A percentile compares a stretch with the other conserved stretches of the same genome.
These are phyloP conservation scores for Dacryopinax spathularia DNA, from an alignment of 768 basidiomycete genomes.

Conservation along the genomic window DNA sequence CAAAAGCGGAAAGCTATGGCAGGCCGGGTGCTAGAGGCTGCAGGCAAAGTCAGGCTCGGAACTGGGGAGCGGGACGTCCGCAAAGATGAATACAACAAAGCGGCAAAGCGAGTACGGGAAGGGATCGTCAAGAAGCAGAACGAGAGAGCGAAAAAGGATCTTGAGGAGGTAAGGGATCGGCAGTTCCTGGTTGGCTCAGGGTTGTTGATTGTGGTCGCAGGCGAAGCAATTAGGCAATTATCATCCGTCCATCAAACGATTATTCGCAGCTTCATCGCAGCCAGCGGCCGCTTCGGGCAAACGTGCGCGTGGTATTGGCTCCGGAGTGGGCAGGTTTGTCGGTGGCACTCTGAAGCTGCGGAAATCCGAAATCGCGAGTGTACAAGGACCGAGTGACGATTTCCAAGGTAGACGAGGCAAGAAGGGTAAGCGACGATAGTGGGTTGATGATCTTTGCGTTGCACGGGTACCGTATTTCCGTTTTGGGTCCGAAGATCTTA, in stretches of 20 bases:
- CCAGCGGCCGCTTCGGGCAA: conserved; percentile 27
- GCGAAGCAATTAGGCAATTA: conserved; percentile 77
- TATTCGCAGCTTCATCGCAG: conserved; percentile 35
- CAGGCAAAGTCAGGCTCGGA: conserved; percentile 54
- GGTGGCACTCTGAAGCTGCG: conserved; percentile 55
- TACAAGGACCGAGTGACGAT: conserved; percentile 19
- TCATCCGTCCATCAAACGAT: conserved; percentile 58
- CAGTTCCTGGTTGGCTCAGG: not conserved
- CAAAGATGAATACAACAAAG: conserved; percentile 50
- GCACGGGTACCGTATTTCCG: not conserved
- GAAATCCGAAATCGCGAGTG: conserved; percentile 40
- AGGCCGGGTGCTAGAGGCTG: conserved; percentile 60
- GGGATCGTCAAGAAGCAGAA: conserved; percentile 51
- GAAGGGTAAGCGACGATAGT: not conserved
- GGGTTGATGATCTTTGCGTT: not conserved
- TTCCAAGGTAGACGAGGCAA: not conserved
- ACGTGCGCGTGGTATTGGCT: conserved; percentile 50
- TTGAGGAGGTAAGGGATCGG: conserved; percentile 47
- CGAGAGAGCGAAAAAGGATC: conserved; percentile 36
- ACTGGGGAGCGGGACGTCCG: conserved; percentile 55
- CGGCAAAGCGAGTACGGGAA: conserved; percentile 56
- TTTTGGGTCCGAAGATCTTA: too few relatives aligned
- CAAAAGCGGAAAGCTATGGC: conserved; percentile 59
- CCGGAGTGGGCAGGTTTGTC: conserved; percentile 67
- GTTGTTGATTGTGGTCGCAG: conserved; percentile 25